Base-by-base conservation (phyloP, 176 grass and related monocot species). In the Themeda triandra region DNA sequence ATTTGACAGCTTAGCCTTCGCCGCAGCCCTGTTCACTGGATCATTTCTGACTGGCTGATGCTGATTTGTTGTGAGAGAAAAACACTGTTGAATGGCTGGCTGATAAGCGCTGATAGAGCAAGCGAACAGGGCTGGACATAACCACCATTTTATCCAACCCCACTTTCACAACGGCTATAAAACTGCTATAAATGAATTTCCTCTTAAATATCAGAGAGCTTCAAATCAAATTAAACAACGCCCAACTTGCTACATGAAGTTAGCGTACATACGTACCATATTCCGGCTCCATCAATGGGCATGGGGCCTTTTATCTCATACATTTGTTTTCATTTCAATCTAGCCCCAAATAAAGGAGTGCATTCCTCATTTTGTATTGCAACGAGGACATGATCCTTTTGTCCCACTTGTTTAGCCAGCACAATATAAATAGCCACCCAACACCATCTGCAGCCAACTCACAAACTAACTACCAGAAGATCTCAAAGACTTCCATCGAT, bases 351-450 rank as follows among this genome's bases (percentile, higher is more conserved):
- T n/a, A n/a, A n/a, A n/a, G n/a, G n/a, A n/a, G n/a, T n/a, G n/a
- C n/a, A n/a, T n/a, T n/a, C n/a, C n/a, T 4, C 44, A 53, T 36
- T 69, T 81, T 69, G 65, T 81, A 70, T 39, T 63, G 7, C 13
- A 17, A 36, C 17, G 8, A 3, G n/a, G 25, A 17, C n/a, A n/a
- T n/a, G 40, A 49, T 76, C 49, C 36, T 14, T 63, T 87, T 45
- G 4, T 4, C 28, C 83, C 30, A 77, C 79, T 87, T 87, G 79
- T 54, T 69, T 62, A 48, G 10, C 78, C 33, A 68, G 19, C 71
- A 21, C 18, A 54, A 31, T 80, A 89, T 89, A 89, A 89, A 85
- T 89, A 85, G n/a, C 76, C 69, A 63, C 71, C 82, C 31, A 49
- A 17, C 70, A 70, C 45, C 39, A 49, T 24, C 54, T 59, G 54